These are phyloP conservation scores for Cladosporium sp. DNA, from an alignment of 2,329 filamentous ascomycete genomes.

Conservation along the genomic window DNA sequence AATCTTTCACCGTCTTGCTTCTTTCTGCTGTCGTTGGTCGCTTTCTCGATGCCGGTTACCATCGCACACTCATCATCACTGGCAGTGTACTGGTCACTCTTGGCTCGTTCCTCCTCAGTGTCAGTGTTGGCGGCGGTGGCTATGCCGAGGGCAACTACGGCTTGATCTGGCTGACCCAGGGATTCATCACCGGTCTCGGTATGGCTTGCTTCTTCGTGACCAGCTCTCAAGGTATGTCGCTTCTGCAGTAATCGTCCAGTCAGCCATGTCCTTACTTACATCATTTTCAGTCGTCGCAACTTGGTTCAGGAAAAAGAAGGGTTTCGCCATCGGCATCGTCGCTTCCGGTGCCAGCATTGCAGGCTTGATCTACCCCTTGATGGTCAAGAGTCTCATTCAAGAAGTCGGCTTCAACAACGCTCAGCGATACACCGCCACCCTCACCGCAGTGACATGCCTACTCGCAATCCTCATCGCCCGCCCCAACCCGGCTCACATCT, in stretches of 20 bases:
- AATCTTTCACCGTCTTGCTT: conserved; percentile 44
- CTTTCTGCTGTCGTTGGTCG: conserved; percentile 45
- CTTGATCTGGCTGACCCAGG: conserved; percentile 45
- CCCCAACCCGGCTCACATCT: conserved; percentile 40
- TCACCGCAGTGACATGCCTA: conserved; percentile 39
- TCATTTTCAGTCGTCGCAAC: conserved; percentile 41
- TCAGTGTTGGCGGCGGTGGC: conserved; percentile 32
- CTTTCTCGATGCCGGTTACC: conserved; percentile 46
- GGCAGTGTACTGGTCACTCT: conserved; percentile 41
- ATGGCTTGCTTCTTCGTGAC: conserved; percentile 52
- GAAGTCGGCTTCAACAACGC: conserved; percentile 43
- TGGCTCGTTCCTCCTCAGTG: conserved; percentile 43
- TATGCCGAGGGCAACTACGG: conserved; percentile 37
- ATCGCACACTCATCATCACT: conserved; percentile 35
- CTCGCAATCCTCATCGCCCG: conserved; percentile 40
- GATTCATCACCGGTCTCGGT: conserved; percentile 44
- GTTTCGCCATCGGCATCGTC: conserved; percentile 47
- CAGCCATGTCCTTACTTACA: conserved; percentile 7
- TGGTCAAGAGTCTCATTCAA: conserved; percentile 42
- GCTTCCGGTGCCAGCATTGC: conserved; percentile 47
- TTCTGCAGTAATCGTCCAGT: background rate
- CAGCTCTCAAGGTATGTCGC: conserved; percentile 44
- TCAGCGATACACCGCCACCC: conserved; percentile 37
- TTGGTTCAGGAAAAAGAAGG: conserved; percentile 46
- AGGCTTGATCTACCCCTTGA: conserved; percentile 42